Base-by-base conservation (phyloP, 2,329 filamentous ascomycete genomes). In the Venturia aucupariae region DNA sequence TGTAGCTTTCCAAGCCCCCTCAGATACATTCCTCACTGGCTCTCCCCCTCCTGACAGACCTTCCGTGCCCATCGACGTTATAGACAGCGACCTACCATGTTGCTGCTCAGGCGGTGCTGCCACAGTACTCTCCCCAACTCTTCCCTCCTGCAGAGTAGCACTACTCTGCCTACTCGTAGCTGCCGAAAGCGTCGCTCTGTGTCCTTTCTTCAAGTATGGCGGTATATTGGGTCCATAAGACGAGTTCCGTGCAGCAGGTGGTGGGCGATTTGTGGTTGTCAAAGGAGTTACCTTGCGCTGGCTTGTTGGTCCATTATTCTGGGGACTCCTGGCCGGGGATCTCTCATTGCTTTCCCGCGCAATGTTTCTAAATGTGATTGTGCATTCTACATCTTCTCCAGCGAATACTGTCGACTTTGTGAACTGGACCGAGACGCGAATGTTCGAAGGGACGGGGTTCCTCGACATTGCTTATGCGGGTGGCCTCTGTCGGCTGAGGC, bases 391-490 rank as follows among this genome's bases (percentile, higher is more conserved):
- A 73, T 96, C 89, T 81, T 99, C 94, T 76, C 94, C 94, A 65
- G 94, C 90, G 78, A 97, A 99, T 71, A 99, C 90, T 67, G 90
- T 92, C 75, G 93, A 87, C 74, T 96, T 90, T 75, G 91, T 89
- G 90, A 93, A 99, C 79, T 88, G 87, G 76, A 99, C 90, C 75
- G 93, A 96, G 77, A 97, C 93, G 76, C 92, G 90, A 75, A 99
- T 91, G 80, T 95, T 93, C 30, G 65, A 67, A 10, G 51, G 51
- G 27, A 11, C 17, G 17, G 51, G 15, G 11, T 57, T 57, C 51
- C 51, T 57, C 27, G 51, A 57, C 51, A 57, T 57, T 19, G 51
- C 51, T 57, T 35, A 35, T 19, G 48, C n/a, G 22, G 46, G 10
- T n/a, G 46, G 46, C 46, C 46, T 51, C 11, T n/a, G 24, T 51